Percentiles rank a stretch among this genome's conserved stretches.
phyloP scores from a whole-genome alignment of 2,329 filamentous ascomycete species.

The Cladophialophora carrionii region DNA sequence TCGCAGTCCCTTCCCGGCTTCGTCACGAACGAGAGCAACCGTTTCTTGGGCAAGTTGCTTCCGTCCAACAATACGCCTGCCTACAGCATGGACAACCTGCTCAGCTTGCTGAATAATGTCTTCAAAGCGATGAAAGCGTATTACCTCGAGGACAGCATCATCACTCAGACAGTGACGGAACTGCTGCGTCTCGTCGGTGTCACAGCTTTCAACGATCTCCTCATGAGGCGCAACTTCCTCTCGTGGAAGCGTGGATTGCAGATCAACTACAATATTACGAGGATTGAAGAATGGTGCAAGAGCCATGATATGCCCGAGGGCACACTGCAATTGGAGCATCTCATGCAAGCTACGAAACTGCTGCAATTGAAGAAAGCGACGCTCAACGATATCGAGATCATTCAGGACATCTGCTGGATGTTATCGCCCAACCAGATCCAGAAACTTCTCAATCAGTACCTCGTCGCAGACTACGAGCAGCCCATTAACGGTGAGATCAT shows the following conservation, averaged over 20 bases:
- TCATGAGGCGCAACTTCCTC: slow-evolving; percentile 97
- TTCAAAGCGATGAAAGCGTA: slow-evolving; percentile 99
- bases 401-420: slow-evolving; percentile 98
- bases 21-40: slow-evolving; percentile 97
- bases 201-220: slow-evolving; percentile 95
- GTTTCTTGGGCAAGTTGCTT: slow-evolving; percentile 95
- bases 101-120: slow-evolving; percentile 93
- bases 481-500: slow-evolving; percentile 99
- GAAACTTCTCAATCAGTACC: slow-evolving; percentile 96
- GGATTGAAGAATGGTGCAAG: slow-evolving; percentile 99
- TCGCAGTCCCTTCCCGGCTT: slow-evolving; percentile 97
- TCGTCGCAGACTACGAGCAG: slow-evolving; percentile 98
- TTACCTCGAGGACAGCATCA: slow-evolving; percentile 93
- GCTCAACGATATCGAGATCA: slow-evolving; percentile 98
- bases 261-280: slow-evolving; percentile 99
- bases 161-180: slow-evolving; percentile 93
- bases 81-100: slow-evolving; percentile 99
- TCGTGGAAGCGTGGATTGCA: slow-evolving; percentile 99
- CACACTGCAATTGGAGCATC: slow-evolving; percentile 92
- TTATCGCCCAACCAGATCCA: slow-evolving; percentile 98
- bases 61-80: slow-evolving; percentile 87
- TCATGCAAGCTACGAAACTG: slow-evolving; percentile 98
- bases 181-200: slow-evolving; percentile 90
- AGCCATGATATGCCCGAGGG: slow-evolving; percentile 99
- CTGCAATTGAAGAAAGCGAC: slow-evolving; percentile 98